These are phyloP conservation scores for Xylariaceae sp. DNA, from an alignment of 2,329 filamentous ascomycete genomes.

Conservation along the genomic window DNA sequence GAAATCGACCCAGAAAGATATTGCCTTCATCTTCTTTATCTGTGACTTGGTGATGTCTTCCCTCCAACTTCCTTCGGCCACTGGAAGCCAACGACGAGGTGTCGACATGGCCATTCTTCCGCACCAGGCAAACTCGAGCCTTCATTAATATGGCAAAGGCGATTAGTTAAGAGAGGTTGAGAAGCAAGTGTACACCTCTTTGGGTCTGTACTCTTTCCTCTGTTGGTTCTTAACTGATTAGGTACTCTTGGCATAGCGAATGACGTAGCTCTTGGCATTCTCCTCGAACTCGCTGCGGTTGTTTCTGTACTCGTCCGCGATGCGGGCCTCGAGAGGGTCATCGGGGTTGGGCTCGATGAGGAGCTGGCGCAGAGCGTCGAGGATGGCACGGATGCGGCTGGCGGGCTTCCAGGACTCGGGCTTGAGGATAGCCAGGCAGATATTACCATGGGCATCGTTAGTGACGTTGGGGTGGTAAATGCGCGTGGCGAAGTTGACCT, in stretches of 20 bases:
- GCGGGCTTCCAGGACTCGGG: constrained; percentile 89
- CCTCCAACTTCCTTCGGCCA: not conserved
- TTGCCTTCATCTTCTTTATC: not conserved
- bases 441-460: constrained; percentile 76
- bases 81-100: not conserved
- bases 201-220: not conserved
- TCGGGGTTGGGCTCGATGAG: constrained; percentile 79
- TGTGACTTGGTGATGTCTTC: not conserved
- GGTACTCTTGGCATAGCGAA: constrained; percentile 56
- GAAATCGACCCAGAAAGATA: not conserved
- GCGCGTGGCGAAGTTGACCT: constrained; percentile 75
- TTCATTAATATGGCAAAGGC: not conserved
- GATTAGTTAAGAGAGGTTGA: not conserved
- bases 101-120: not conserved
- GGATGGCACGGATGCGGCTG: constrained; percentile 67
- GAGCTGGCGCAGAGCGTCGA: constrained; percentile 69
- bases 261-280: constrained; percentile 67
- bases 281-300: constrained; percentile 66
- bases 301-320: constrained; percentile 76
- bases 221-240: not conserved
- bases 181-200: not conserved
- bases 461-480: constrained; percentile 95
- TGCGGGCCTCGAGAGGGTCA: constrained; percentile 79
- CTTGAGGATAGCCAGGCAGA: constrained; percentile 81
- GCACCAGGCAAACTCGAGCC: too few relatives aligned